Percentiles rank a stretch among this genome's conserved stretches.
phyloP scores from a whole-genome alignment of 2,329 filamentous ascomycete species.

The Aspergillus sp. region DNA sequence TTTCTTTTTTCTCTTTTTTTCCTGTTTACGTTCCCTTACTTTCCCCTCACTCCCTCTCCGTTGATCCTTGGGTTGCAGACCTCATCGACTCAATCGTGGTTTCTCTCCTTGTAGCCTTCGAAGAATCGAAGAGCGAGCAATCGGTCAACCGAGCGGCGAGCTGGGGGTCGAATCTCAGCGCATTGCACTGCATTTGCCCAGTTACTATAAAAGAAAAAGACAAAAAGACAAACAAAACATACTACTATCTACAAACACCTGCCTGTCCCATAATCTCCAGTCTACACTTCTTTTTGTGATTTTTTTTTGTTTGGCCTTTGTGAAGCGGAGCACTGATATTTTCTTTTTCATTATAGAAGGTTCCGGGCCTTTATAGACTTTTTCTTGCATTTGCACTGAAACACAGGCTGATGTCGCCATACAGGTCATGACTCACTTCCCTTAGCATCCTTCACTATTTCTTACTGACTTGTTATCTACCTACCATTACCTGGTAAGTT shows the following conservation, averaged over 20 bases:
- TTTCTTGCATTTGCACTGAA: slow-evolving; percentile 1
- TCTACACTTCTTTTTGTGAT: background rate
- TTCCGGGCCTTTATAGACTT: background rate
- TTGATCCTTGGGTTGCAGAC: background rate
- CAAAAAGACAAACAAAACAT: background rate
- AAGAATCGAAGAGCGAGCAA: background rate
- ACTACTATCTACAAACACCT: background rate
- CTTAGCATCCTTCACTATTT: background rate
- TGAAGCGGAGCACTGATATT: background rate
- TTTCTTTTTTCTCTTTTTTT: background rate
- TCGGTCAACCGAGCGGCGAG: background rate
- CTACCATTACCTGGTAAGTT: background rate
- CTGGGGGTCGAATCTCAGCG: background rate
- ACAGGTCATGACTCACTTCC: background rate
- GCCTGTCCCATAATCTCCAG: background rate
- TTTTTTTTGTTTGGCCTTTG: background rate
- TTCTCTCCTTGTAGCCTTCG: background rate
- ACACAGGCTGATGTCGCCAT: slow-evolving; percentile 1
- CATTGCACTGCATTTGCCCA: background rate
- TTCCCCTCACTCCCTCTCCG: background rate
- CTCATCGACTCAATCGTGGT: background rate
- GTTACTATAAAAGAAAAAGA: background rate
- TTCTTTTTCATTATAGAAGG: background rate
- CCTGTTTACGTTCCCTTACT: background rate
- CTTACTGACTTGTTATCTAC: background rate